Percentiles rank a stretch among this genome's conserved stretches.
Evolutionary conservation across 2,329 filamentous ascomycete genomes (phyloP).

Genomic region (Fusarium mundagurra): DNA sequence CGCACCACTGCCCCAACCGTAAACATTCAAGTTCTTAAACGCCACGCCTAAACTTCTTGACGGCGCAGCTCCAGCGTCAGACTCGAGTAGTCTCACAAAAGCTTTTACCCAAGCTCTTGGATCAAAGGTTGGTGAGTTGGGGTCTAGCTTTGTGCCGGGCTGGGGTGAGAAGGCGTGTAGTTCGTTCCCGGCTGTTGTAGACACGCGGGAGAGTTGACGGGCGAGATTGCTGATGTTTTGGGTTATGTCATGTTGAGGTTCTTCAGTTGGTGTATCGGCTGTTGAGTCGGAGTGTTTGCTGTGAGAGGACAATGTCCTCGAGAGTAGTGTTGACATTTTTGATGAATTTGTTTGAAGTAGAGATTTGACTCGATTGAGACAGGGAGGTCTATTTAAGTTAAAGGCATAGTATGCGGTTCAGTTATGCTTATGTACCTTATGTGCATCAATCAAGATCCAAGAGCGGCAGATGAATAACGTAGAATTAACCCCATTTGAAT

Average conservation of each 20-base stretch:
- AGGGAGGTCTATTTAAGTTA: background rate
- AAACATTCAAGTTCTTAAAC: conserved; percentile 41
- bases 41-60: conserved; percentile 42
- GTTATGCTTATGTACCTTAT: background rate
- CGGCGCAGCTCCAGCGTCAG: conserved; percentile 38
- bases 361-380: background rate
- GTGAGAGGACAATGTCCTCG: background rate
- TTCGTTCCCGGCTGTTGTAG: conserved; percentile 22
- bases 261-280: background rate
- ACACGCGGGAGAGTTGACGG: conserved; percentile 18
- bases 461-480: background rate
- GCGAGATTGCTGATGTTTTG: conserved; percentile 25
- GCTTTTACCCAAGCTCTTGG: conserved; percentile 42
- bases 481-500: too few species aligned
- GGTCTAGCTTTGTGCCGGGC: conserved; percentile 37
- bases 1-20: conserved; percentile 38
- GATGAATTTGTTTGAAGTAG: background rate
- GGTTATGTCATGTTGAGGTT: background rate
- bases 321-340: background rate
- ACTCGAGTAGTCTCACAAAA: conserved; percentile 40
- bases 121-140: conserved; percentile 41
- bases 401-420: background rate
- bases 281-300: conserved; percentile 12
- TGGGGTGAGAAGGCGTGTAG: conserved; percentile 33
- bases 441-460: background rate